phyloP scores from a whole-genome alignment of 1,284 basidiomycete genomes.

The Austroboletus rostrupii region DNA sequence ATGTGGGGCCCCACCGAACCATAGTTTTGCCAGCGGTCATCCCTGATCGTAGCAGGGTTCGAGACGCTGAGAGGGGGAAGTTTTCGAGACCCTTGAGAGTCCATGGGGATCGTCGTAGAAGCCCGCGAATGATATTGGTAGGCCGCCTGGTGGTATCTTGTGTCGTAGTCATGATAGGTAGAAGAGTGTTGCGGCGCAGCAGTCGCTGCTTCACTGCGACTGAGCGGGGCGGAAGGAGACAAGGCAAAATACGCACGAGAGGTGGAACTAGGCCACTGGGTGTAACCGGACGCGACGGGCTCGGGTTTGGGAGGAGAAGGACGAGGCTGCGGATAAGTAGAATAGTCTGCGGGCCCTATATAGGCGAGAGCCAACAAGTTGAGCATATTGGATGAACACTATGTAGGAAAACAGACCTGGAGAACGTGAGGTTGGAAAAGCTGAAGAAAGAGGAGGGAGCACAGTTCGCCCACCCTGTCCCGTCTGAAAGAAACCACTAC shows the following conservation, averaged over 20 bases:
- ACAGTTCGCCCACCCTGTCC: constrained; percentile 83
- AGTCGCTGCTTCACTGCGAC: constrained; percentile 15
- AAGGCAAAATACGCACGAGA: constrained; percentile 39
- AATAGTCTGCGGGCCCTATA: constrained; percentile 52
- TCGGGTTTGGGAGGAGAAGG: constrained; percentile 56
- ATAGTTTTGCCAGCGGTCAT: constrained; percentile 48
- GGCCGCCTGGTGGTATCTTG: constrained; percentile 48
- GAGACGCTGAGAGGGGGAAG: constrained; percentile 46
- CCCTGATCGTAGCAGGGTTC: constrained; percentile 20
- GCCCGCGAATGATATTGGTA: constrained; percentile 49
- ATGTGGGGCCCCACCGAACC: constrained; percentile 34
- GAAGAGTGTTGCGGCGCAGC: constrained; percentile 44
- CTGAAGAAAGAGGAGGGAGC: constrained; percentile 78
- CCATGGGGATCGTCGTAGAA: constrained; percentile 42
- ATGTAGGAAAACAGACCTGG: constrained; percentile 71
- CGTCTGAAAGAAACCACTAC: constrained; percentile 62
- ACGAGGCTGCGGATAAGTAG: constrained; percentile 61
- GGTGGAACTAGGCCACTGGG: constrained; percentile 46
- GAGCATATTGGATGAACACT: constrained; percentile 50
- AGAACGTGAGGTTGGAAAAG: constrained; percentile 80
- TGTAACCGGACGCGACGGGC: constrained; percentile 47
- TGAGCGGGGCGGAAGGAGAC: constrained; percentile 5
- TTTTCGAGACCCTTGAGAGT: constrained; percentile 41
- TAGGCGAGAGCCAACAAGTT: constrained; percentile 45
- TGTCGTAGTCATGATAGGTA: constrained; percentile 53